Conservation (phyloP, 2,329 filamentous ascomycete species). For the Ascochyta fabae region DNA sequence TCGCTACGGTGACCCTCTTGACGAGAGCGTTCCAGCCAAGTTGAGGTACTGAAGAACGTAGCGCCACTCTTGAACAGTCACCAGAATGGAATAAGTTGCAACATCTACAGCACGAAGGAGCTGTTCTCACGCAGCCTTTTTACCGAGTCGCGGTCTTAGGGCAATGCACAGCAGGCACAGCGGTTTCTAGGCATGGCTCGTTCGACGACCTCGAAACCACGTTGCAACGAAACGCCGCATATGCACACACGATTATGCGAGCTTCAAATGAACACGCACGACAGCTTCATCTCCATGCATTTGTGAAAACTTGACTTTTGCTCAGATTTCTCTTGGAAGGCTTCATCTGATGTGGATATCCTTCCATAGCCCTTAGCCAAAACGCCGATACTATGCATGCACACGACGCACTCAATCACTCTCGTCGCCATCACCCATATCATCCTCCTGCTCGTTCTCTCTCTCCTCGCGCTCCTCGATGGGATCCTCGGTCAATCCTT, state of each 20-base stretch:
- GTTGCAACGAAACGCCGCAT: not conserved
- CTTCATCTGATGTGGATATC: not conserved
- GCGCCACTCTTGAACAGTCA: not conserved
- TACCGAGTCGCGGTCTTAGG: not conserved
- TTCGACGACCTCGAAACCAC: not conserved
- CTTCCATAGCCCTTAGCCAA: conserved; percentile 3
- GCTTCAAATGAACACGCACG: not conserved
- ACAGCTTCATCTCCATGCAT: not conserved
- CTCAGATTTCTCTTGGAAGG: not conserved
- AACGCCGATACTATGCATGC: conserved; percentile 42
- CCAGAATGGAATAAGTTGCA: not conserved
- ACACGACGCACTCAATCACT: conserved; percentile 40
- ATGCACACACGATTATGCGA: not conserved
- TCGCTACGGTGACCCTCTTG: conserved; percentile 47
- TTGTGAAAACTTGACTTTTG: not conserved
- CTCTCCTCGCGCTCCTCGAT: conserved; percentile 55
- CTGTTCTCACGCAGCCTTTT: not conserved
- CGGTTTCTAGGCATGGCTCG: not conserved
- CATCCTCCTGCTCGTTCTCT: conserved; percentile 49
- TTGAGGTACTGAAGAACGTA: conserved; percentile 32
- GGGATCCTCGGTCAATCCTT: conserved; percentile 54
- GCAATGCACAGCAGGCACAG: not conserved
- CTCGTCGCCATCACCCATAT: conserved; percentile 63
- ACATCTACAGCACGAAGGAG: not conserved
- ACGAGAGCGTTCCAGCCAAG: conserved; percentile 36